Conservation (phyloP, 345 rosid species). For the Eucalyptus fibrosa region DNA sequence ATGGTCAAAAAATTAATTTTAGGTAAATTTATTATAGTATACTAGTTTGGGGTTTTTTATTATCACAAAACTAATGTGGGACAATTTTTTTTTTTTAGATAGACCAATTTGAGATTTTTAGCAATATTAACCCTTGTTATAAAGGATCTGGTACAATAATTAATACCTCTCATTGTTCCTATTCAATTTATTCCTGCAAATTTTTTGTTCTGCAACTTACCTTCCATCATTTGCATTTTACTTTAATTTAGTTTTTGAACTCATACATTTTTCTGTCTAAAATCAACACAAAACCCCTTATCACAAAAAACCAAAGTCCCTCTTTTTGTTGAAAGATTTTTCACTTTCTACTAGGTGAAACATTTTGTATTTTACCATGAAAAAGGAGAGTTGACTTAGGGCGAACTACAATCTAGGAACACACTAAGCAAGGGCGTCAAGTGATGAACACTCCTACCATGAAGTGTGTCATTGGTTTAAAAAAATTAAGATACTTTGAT, state of each 20-base stretch:
- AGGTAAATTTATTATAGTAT: too few relatives aligned
- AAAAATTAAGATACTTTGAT: neutral
- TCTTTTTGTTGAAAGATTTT: neutral
- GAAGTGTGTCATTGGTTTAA: neutral
- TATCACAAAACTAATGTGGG: too few relatives aligned
- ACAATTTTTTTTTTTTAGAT: accelerated
- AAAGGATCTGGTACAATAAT: too few relatives aligned
- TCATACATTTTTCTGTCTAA: neutral
- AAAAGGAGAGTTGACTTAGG: neutral
- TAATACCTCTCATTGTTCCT: neutral
- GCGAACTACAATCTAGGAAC: neutral
- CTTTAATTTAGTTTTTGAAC: neutral
- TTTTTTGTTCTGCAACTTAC: neutral
- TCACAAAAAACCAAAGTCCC: neutral
- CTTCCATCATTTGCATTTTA: neutral
- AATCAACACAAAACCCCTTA: neutral
- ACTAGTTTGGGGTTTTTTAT: too few relatives aligned
- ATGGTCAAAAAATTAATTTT: too few relatives aligned
- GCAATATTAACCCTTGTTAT: too few relatives aligned
- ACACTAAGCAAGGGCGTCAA: neutral
- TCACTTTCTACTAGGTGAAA: neutral
- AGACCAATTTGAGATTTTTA: too few relatives aligned
- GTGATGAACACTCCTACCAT: neutral
- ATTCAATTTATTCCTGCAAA: neutral
- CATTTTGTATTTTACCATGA: neutral